These are phyloP conservation scores for Coleophoma eucalyptorum DNA, from an alignment of 2,329 filamentous ascomycete genomes.

Conservation along the genomic window DNA sequence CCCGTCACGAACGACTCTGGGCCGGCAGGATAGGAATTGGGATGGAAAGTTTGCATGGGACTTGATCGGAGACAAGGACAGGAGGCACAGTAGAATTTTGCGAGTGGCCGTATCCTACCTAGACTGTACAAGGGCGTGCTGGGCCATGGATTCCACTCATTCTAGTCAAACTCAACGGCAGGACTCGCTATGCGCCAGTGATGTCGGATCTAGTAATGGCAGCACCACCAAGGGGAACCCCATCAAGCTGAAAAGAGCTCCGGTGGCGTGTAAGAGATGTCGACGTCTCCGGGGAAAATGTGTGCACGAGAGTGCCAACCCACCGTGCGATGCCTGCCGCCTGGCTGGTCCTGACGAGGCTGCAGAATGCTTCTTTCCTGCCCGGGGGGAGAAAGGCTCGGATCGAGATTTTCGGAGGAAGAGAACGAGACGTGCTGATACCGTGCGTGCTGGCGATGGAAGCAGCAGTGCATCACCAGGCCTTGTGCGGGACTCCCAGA, in stretches of 20 bases:
- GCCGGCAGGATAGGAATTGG: too few species aligned
- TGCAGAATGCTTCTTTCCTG: slow-evolving; percentile 1
- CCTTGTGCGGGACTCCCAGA: not conserved
- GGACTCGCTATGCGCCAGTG: not conserved
- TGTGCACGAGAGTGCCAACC: slow-evolving; percentile 2
- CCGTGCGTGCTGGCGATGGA: not conserved
- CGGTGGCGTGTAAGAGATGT: slow-evolving; percentile 3
- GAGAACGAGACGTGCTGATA: not conserved
- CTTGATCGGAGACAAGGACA: too few species aligned
- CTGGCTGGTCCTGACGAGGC: slow-evolving; percentile 4
- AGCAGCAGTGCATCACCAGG: not conserved
- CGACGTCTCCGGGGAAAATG: slow-evolving; percentile 27
- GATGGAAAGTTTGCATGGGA: too few species aligned
- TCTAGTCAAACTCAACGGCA: not conserved
- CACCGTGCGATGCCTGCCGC: not conserved
- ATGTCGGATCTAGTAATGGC: not conserved
- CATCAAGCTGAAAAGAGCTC: not conserved
- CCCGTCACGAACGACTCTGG: too few species aligned
- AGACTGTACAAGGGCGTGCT: too few species aligned
- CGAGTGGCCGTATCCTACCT: too few species aligned
- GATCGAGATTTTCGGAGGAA: slow-evolving; percentile 1
- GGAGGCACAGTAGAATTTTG: too few species aligned
- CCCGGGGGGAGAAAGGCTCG: not conserved
- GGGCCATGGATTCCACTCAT: too few species aligned
- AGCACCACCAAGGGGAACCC: not conserved